Evolutionary conservation across 352 stramenopile species (phyloP), one percentile per base, ranked within the genome.

Genomic region (Phytophthora cajani): DNA sequence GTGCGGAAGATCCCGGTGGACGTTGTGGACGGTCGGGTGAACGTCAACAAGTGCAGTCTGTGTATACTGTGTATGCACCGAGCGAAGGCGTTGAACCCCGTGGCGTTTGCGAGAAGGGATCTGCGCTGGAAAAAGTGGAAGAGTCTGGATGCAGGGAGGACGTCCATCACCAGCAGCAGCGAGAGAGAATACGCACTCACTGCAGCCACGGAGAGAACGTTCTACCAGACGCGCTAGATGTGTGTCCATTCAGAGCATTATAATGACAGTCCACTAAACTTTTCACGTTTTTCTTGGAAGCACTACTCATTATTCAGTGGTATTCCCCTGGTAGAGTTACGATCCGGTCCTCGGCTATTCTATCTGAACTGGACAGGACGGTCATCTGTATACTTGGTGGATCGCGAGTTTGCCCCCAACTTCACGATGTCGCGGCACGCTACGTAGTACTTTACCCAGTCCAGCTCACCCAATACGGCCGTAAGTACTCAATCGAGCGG

Each of bases 41-140:
- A 40, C n/a, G 40, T 75, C 27, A 79, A 73, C 64, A 71, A 68
- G 14, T 79, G 75, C 61, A 79, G 61, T 38, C 46, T 81, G 21
- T 79, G 71, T 52, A 64, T 81, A 3, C n/a, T 77, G 50, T 79
- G 75, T 38, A 79, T 81, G 71, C 69, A 79, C 36, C 50, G 54
- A 53, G 75, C 71, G 5, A 79, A 81, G 56, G 21, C 21, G 4
- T 33, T 66, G 46, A 67, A 57, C 57, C 46, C 75, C 11, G 57
- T 71, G 60, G 46, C 62, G 2, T 81, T 77, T 54, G 75, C 69
- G n/a, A 17, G 44, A 30, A 58, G 71, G 17, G 75, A 81, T 30
- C 12, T 73, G 46, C 74, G 57, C 30, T 62, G 52, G 6, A 77
- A 75, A 32, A 51, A 44, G n/a, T 58, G 36, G 44, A 81, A 75